Conservation (phyloP, 208 protist genomes). For the Zelonia costaricensis region DNA sequence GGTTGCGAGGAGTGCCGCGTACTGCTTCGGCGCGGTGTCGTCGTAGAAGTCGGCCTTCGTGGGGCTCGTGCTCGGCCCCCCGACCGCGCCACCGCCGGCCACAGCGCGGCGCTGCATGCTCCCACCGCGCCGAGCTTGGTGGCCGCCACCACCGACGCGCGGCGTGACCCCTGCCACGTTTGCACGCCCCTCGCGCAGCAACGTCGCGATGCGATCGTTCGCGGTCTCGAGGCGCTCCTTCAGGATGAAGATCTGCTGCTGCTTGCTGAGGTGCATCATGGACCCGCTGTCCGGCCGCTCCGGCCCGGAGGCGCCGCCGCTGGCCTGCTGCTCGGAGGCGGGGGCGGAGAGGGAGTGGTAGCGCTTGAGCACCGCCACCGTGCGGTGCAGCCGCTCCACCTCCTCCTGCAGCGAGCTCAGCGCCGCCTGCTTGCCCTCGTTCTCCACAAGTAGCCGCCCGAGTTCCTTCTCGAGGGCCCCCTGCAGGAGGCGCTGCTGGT, state of each 20-base stretch:
- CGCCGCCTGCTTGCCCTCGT: slow-evolving; percentile 38
- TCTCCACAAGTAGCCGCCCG: slow-evolving; percentile 52
- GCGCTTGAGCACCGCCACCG: slow-evolving; percentile 33
- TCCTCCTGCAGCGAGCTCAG: slow-evolving; percentile 44
- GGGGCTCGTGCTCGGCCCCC: neutral
- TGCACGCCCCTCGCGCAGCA: slow-evolving; percentile 18
- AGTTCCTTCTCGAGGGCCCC: slow-evolving; percentile 56
- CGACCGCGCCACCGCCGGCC: neutral
- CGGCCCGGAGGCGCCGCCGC: neutral
- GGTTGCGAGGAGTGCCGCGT: neutral
- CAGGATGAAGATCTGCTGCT: slow-evolving; percentile 85
- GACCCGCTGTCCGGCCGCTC: slow-evolving; percentile 41
- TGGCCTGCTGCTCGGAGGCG: neutral
- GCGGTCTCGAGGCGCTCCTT: slow-evolving; percentile 75
- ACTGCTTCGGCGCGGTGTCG: neutral
- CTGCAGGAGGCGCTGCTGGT: slow-evolving; percentile 33
- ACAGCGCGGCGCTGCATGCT: neutral
- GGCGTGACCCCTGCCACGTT: neutral
- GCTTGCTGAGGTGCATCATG: slow-evolving; percentile 63
- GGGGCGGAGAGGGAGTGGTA: slow-evolving; percentile 4
- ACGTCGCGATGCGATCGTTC: slow-evolving; percentile 47
- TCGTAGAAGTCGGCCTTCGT: neutral
- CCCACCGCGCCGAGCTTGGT: neutral
- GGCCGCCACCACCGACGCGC: slow-evolving; percentile 1
- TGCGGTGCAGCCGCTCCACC: slow-evolving; percentile 45